phyloP scores from a whole-genome alignment of 176 grass and related monocot species.

The Ensete ventricosum region DNA sequence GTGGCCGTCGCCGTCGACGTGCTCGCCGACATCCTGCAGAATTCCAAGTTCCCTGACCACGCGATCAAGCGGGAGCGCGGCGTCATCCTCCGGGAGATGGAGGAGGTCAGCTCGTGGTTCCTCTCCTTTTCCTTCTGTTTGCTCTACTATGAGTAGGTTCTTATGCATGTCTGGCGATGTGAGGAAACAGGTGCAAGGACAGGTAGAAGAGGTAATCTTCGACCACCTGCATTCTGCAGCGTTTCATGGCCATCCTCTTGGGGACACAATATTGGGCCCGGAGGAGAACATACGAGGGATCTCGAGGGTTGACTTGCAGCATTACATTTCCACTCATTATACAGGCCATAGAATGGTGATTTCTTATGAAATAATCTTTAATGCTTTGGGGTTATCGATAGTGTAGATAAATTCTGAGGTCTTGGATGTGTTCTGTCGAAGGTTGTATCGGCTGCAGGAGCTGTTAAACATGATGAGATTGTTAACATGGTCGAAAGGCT shows the following conservation, averaged over 20 bases:
- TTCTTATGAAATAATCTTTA: slow-evolving; percentile 5
- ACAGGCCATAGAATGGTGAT: slow-evolving; percentile 82
- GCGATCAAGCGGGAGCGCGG: slow-evolving; percentile 70
- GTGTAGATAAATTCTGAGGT: slow-evolving; percentile 9
- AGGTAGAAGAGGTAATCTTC: slow-evolving; percentile 96
- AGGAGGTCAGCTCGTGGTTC: slow-evolving; percentile 55
- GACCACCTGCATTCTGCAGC: slow-evolving; percentile 88
- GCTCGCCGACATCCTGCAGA: slow-evolving; percentile 79
- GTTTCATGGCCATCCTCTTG: slow-evolving; percentile 70
- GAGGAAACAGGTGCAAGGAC: slow-evolving; percentile 74
- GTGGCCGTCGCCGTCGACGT: slow-evolving; percentile 57
- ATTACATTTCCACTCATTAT: slow-evolving; percentile 91
- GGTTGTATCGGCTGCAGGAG: slow-evolving; percentile 94
- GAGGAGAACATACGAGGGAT: slow-evolving; percentile 73
- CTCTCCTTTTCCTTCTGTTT: not conserved
- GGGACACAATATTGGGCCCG: slow-evolving; percentile 94
- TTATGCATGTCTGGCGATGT: slow-evolving; percentile 13
- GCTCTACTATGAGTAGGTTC: not conserved
- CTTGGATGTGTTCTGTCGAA: slow-evolving; percentile 15
- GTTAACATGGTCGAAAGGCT: slow-evolving; percentile 61
- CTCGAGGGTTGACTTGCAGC: slow-evolving; percentile 52
- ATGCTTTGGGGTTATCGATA: slow-evolving; percentile 1
- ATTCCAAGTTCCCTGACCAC: slow-evolving; percentile 57
- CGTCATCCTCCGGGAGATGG: slow-evolving; percentile 97
- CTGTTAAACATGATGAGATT: slow-evolving; percentile 69